Percentiles rank a stretch among this genome's conserved stretches.
Conservation (phyloP, 306 rosid species). For the Coriaria nepalensis region DNA sequence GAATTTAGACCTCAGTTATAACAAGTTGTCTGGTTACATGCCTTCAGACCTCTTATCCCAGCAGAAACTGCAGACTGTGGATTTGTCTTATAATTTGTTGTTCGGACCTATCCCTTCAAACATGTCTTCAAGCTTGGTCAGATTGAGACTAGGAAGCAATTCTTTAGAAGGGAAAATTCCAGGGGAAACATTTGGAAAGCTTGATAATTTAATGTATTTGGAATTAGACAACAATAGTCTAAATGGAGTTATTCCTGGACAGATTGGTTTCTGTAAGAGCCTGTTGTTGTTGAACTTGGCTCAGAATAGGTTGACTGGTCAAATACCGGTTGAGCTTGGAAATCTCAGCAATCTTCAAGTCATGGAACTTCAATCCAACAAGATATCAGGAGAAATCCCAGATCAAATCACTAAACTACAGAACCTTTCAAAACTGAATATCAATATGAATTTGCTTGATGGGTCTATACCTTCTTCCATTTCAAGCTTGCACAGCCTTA, state of each 20-base stretch:
- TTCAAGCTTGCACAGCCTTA: conserved; percentile 23
- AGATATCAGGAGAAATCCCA: conserved; percentile 48
- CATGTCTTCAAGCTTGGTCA: conserved; percentile 30
- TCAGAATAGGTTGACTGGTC: conserved; percentile 33
- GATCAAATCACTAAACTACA: conserved; percentile 15
- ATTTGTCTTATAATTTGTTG: conserved; percentile 41
- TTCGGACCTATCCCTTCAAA: conserved; percentile 32
- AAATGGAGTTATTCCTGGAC: conserved; percentile 33
- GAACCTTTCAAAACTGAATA: conserved; percentile 28
- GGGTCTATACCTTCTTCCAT: conserved; percentile 49
- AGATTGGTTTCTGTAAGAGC: conserved; percentile 27
- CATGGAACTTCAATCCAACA: conserved; percentile 47
- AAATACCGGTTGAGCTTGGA: conserved; percentile 37
- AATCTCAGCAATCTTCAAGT: conserved; percentile 41
- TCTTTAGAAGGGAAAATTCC: conserved; percentile 29
- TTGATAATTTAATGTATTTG: conserved; percentile 28
- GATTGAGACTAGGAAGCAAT: conserved; percentile 69
- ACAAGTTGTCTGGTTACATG: conserved; percentile 24
- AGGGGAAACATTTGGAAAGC: conserved; percentile 1
- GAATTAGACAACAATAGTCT: conserved; percentile 49
- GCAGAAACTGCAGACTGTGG: conserved; percentile 25
- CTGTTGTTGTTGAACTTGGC: conserved; percentile 63
- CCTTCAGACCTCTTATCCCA: conserved; percentile 42
- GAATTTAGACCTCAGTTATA: conserved; percentile 56
- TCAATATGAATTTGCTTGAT: conserved; percentile 49